A percentile compares a stretch with the other conserved stretches of the same genome.
Conservation (phyloP, 441 rosid genomes). For the Biscutella laevigata region DNA sequence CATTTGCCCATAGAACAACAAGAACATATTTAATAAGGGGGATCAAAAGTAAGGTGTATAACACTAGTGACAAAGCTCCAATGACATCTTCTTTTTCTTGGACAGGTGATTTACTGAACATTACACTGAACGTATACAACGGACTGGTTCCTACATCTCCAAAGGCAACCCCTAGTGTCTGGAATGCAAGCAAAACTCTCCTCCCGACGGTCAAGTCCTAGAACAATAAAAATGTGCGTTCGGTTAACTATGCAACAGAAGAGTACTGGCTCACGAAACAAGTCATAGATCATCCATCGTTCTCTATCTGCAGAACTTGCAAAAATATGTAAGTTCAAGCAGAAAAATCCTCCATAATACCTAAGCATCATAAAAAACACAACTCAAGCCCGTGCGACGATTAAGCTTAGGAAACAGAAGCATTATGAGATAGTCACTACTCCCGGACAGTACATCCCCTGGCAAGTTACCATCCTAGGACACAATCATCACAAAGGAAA, state of each 20-base stretch:
- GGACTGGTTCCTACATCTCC: constrained; percentile 99
- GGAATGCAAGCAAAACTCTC: constrained; percentile 71
- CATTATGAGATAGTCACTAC: neutral
- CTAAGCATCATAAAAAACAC: too few relatives aligned
- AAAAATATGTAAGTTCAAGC: too few relatives aligned
- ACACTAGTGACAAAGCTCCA: constrained; percentile 83
- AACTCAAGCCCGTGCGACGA: too few relatives aligned
- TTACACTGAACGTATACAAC: constrained; percentile 80
- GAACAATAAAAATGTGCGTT: neutral
- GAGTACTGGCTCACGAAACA: neutral
- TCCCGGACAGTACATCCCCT: neutral
- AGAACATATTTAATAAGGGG: constrained; percentile 84
- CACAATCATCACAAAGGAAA: neutral
- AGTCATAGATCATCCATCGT: neutral
- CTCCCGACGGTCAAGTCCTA: constrained; percentile 70
- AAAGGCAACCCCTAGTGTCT: constrained; percentile 89
- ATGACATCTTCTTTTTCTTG: constrained; percentile 70
- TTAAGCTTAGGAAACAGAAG: neutral
- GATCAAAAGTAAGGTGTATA: constrained; percentile 77
- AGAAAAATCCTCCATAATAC: too few relatives aligned
- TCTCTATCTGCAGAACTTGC: neutral
- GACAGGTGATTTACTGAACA: constrained; percentile 82
- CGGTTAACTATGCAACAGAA: neutral
- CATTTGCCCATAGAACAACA: constrained; percentile 94
- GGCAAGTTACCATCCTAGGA: neutral